A percentile compares a stretch with the other conserved stretches of the same genome.
Conservation (phyloP, 495 filamentous ascomycete genomes). For the Trichocladium uniseriatum region DNA sequence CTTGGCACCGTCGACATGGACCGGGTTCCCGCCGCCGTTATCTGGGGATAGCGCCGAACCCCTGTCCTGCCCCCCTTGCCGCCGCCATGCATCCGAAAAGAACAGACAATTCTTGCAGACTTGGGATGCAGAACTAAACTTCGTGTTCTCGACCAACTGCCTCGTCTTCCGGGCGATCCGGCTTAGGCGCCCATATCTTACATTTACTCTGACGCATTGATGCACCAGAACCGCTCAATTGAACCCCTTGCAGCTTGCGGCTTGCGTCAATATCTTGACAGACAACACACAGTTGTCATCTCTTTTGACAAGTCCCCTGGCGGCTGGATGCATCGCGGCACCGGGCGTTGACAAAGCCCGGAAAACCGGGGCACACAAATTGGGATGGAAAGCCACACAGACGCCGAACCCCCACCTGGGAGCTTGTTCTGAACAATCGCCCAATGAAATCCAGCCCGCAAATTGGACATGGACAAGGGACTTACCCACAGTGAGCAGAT, state of each 20-base stretch:
- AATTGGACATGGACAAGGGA: conserved; percentile 7
- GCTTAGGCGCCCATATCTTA: too few species aligned
- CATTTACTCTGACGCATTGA: too few species aligned
- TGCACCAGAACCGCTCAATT: too few species aligned
- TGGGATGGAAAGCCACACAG: conserved; percentile 8
- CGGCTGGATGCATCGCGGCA: background rate
- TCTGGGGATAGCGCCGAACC: conserved; percentile 8
- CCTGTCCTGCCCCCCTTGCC: background rate
- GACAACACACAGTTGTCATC: too few species aligned
- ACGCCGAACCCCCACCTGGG: background rate
- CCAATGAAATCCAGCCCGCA: conserved; percentile 6
- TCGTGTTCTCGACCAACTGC: too few species aligned
- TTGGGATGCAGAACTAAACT: too few species aligned
- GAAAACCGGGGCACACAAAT: conserved; percentile 10
- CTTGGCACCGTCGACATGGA: conserved; percentile 7
- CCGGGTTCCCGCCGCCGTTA: background rate
- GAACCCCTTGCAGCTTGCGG: too few species aligned
- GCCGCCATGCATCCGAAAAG: background rate
- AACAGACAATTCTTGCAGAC: too few species aligned
- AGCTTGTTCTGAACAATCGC: conserved; percentile 4
- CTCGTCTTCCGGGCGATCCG: too few species aligned
- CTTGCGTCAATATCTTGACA: too few species aligned
- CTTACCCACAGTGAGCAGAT: background rate
- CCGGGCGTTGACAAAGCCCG: conserved; percentile 1
- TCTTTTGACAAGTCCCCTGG: too few species aligned